Evolutionary conservation across 768 basidiomycete species (phyloP).

Genomic region (Coprinopsis cinerea): DNA sequence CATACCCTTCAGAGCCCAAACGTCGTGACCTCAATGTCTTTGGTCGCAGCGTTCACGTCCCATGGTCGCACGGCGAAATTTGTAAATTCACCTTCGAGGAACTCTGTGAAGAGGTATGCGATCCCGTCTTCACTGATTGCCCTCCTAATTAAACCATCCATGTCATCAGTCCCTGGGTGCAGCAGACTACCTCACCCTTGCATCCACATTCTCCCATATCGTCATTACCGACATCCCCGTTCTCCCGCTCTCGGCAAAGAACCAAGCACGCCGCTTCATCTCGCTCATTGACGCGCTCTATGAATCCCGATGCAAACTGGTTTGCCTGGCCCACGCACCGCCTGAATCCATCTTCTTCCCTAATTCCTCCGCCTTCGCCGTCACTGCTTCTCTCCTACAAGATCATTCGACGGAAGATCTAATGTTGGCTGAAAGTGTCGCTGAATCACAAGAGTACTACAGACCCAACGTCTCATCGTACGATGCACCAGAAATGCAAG

Average conservation of each 20-base stretch:
- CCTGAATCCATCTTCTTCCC: slow-evolving; percentile 51
- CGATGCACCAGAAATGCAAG: slow-evolving; percentile 29
- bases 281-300: slow-evolving; percentile 58
- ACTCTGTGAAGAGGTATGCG: slow-evolving; percentile 36
- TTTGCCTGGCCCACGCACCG: slow-evolving; percentile 33
- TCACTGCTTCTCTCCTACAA: too few species aligned
- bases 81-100: slow-evolving; percentile 46
- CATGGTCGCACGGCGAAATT: slow-evolving; percentile 32
- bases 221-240: slow-evolving; percentile 35
- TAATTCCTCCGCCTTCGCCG: slow-evolving; percentile 34
- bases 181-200: slow-evolving; percentile 53
- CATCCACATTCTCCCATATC: slow-evolving; percentile 39
- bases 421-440: slow-evolving; percentile 40
- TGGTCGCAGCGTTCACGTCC: slow-evolving; percentile 38
- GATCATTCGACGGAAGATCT: slow-evolving; percentile 27
- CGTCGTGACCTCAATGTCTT: slow-evolving; percentile 37
- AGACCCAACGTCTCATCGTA: slow-evolving; percentile 54
- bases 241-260: slow-evolving; percentile 44
- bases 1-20: slow-evolving; percentile 15
- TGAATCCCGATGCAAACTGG: slow-evolving; percentile 32
- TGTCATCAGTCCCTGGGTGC: slow-evolving; percentile 35
- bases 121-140: too few species aligned
- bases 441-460: slow-evolving; percentile 43
- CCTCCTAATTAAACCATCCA: neutral
- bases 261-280: slow-evolving; percentile 55